Evolutionary conservation across 352 stramenopile species (phyloP).

Genomic region (Globisporangium irregulare): DNA sequence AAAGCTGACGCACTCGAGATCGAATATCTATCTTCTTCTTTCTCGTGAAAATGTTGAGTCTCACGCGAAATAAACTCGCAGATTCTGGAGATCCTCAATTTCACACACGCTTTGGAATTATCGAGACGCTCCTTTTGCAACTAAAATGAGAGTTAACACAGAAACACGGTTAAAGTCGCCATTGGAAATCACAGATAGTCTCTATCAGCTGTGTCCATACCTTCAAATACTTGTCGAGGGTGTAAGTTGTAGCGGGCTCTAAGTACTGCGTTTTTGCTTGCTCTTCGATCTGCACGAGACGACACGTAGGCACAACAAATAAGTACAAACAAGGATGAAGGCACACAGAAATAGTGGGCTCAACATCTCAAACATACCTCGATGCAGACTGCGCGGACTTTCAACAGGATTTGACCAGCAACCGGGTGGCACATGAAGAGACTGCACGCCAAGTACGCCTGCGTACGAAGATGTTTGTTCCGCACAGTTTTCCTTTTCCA

Average conservation of each 20-base stretch:
- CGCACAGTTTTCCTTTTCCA: slow-evolving; percentile 62
- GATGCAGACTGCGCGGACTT: slow-evolving; percentile 26
- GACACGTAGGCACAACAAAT: background rate
- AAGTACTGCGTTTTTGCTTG: background rate
- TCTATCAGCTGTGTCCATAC: background rate
- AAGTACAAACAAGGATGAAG: background rate
- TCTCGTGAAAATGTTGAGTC: slow-evolving; percentile 14
- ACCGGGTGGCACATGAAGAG: slow-evolving; percentile 51
- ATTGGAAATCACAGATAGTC: background rate
- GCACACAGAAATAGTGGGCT: background rate
- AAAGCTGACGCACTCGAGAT: slow-evolving; percentile 8
- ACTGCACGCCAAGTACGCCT: slow-evolving; percentile 35
- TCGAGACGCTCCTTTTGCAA: slow-evolving; percentile 21
- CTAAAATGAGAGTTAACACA: slow-evolving; percentile 6
- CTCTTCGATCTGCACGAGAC: slow-evolving; percentile 18
- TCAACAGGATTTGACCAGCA: slow-evolving; percentile 31
- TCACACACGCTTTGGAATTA: slow-evolving; percentile 17
- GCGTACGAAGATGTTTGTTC: slow-evolving; percentile 35
- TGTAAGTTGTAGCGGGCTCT: background rate
- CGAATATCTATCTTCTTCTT: slow-evolving; percentile 6
- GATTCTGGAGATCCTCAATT: slow-evolving; percentile 21
- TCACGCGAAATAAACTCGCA: slow-evolving; percentile 22
- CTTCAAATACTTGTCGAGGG: slow-evolving; percentile 10
- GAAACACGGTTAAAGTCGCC: background rate
- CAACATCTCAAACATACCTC: slow-evolving; percentile 19